Evolutionary conservation across 1,284 basidiomycete species (phyloP), one percentile per base, ranked within the genome.

Genomic region (Pseudozyma pruni): DNA sequence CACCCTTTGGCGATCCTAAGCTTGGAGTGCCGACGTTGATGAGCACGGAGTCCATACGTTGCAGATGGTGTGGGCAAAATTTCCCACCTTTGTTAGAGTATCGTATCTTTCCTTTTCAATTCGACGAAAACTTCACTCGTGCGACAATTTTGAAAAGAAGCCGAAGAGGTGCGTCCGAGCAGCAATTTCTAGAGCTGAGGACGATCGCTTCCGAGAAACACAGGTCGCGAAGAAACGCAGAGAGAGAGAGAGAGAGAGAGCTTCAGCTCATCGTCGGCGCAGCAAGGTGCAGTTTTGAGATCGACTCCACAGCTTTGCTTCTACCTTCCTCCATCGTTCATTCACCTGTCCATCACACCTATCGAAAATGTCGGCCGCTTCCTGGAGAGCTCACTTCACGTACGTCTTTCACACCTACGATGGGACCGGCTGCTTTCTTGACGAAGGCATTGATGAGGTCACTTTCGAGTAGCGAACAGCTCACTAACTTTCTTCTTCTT

Each of bases 321-420:
- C 38, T 23, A 27, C 25, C 45, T 19, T 42, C 22, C 38, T 27
- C 23, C 45, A 51, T 51, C 39, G 22, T 19, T 37, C 37, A 42
- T 43, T 14, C 59, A 43, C 41, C 43, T 14, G 4, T 42, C 19
- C 39, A 20, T 27, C 35, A 13, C 46, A 51, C 60, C 29, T 32
- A 38, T 16, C 22, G 46, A 54, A 60, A 44, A 79, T 79, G 78
- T 71, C 74, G 47, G 67, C 66, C 48, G 77, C 77, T 62, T 72
- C 78, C 55, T 80, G 78, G 78, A 76, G 78, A 67, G 63, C 69
- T 54, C 73, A 72, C 72, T 76, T 80, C 56, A 78, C 78, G 78
- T 80, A 61, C 46, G 78, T 80, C 19, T 54, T 38, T 20, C 25
- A 10, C 38, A 31, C 4, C 3, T 10, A 8, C 52, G 17, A 13